Evolutionary conservation across 495 filamentous ascomycete species (phyloP), one percentile per base, ranked within the genome.

Genomic region (Glonium stellatum): DNA sequence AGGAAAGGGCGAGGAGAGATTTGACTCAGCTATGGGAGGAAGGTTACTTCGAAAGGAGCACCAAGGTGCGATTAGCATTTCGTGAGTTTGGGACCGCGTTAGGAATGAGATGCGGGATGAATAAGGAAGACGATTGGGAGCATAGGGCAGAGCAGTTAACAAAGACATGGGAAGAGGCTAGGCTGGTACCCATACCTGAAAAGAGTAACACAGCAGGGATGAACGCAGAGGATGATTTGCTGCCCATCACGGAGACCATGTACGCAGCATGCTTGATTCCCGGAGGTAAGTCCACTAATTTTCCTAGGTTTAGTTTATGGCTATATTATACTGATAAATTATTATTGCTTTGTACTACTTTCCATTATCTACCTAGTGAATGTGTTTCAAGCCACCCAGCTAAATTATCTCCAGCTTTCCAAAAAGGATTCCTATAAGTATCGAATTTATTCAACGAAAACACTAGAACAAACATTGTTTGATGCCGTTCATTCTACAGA

Each of bases 201-300:
- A 79, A 81, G 46, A n/a, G 18, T 1, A 58, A 23, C 9, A 10
- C 19, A 5, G 54, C 18, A 11, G 54, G 37, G 22, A 39, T 34
- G 36, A 44, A 34, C 23, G 34, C 48, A 22, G 23, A 10, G 57
- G 47, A 61, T 22, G 44, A 54, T 13, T 61, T 85, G 64, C 66
- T 75, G 37, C 82, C 83, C 0, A 87, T 87, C 48, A 84, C 82
- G 25, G 65, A 76, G 55, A 82, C 81, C 34, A 88, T 87, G 85
- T 87, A 84, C 75, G 82, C 84, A 46, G 73, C 84, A 4, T 84
- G 83, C 50, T 63, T 86, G 66, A 76, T 80, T 50, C 82, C 83
- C 4, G 82, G 83, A 66, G 82, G 84, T 85, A 54, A 44, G 2
- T 44, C 4, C 18, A 13, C 4, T 44, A 11, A 6, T 44, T 4